Conservation (phyloP, 331 rosid species). For the Pyracantha coccinea region DNA sequence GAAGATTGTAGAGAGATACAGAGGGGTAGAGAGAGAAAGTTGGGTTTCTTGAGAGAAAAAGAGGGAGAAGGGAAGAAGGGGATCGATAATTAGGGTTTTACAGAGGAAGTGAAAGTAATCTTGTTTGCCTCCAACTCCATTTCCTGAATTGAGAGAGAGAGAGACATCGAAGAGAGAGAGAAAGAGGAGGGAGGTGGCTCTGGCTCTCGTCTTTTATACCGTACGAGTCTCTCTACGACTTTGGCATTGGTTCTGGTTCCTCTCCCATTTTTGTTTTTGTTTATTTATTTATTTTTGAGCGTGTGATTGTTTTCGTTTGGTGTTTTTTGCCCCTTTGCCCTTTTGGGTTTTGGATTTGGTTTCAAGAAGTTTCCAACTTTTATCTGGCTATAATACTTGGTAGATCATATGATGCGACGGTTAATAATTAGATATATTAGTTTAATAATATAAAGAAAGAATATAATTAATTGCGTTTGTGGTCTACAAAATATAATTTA, state of each 20-base stretch:
- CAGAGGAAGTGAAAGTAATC: slow-evolving; percentile 36
- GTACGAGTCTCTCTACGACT: background rate
- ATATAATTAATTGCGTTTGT: too few relatives aligned
- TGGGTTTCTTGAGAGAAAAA: background rate
- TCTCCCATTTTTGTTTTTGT: background rate
- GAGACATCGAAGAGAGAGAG: background rate
- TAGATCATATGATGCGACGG: fast-evolving
- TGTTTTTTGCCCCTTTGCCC: background rate
- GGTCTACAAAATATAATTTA: too few relatives aligned
- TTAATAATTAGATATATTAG: too few relatives aligned
- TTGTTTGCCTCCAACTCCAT: slow-evolving; percentile 11
- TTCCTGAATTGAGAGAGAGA: slow-evolving; percentile 6
- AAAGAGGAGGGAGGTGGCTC: background rate
- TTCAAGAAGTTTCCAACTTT: background rate
- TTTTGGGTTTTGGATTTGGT: background rate
- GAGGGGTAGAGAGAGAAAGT: slow-evolving; percentile 12
- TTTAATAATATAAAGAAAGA: too few relatives aligned
- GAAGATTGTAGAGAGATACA: slow-evolving; percentile 15
- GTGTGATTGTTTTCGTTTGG: background rate
- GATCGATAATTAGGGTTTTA: slow-evolving; percentile 83
- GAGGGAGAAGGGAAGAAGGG: background rate
- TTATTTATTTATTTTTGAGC: background rate
- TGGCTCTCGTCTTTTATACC: slow-evolving; percentile 1
- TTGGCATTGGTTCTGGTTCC: background rate
- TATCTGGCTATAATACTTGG: background rate